Base-by-base conservation (phyloP, 352 stramenopile species). In the Phytophthora pluvialis region DNA sequence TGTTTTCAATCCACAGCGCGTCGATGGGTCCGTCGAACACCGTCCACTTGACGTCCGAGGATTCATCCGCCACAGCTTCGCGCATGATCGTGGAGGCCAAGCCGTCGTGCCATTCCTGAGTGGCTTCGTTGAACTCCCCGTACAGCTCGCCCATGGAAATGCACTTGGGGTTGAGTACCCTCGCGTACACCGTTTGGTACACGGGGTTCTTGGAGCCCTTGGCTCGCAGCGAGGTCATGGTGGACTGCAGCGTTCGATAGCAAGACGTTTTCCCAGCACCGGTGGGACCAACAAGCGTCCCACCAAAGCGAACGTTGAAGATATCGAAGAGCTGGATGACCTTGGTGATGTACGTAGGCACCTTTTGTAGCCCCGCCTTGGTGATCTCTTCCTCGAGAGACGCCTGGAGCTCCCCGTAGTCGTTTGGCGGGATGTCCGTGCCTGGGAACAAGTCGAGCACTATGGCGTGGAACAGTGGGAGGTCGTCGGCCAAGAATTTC, bases 1-100 rank as follows among this genome's bases (percentile, higher is more conserved):
- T 97, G 70, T 98, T 98, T 65, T 98, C 94, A 39, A 98, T 98
- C 94, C 94, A 98, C 7, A 98, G 71, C n/a, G 94, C 90, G 66
- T 98, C 94, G 50, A 98, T 97, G 9, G 94, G 94, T 2, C 94
- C 94, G 59, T 98, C 94, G 33, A 98, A 98, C 5, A 98, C 86
- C 0, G 88, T 98, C 94, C 94, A 98, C 44, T 89, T 91, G 31
- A 81, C 76, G 36, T 95, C 82, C 0, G 66, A 60, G 0, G 62
- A 77, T 39, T 90, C 82, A 33, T 94, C 86, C 3, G 70, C 77
- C 6, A 96, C 87, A 7, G 81, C 84, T 53, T 91, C 81, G 15
- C 90, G 73, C 80, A 88, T 92, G 32, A 93, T 91, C 5, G 83
- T 93, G 10, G 87, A 94, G 33, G 79, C 83, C 4, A 96, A 61